Base-by-base conservation (phyloP, 2,329 filamentous ascomycete genomes). In the Fusarium mexicanum region DNA sequence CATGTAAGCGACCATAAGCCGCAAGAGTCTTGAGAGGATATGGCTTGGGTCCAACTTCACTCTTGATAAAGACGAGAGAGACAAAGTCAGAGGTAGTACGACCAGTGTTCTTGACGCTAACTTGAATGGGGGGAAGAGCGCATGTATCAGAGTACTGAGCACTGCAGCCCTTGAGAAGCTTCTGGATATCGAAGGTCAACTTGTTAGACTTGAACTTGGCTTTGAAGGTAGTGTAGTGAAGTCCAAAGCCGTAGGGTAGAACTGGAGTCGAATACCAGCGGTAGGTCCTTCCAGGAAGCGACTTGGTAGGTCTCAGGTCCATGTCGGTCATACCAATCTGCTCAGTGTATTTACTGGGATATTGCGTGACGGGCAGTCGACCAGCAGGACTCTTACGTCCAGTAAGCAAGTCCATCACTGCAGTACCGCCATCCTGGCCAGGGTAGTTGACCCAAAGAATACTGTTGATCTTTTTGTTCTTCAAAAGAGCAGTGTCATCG, bases 391-490 rank as follows among this genome's bases (percentile, higher is more conserved):
- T 41, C 22, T 67, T 61, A 0, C 63, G 53, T 1, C 65, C 65
- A 0, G 53, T 67, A 8, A 67, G 43, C 1, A 67, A 9, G 2
- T 67, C 53, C 38, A 67, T 61, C 0, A 67, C 53, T 3, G 65
- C 65, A 8, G 63, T 67, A 1, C 65, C 63, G 1, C 65, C 65
- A 12, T 67, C 65, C 3, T 67, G 65, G 4, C 63, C 63, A 3
- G 65, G 65, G 8, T 67, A 67, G 22, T 67, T 67, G 6, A 61
- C 53, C 65, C 63, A 67, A 2, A 67, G 63, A 12, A 67, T 67
- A n/a, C 65, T 67, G 35, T 67, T 67, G 9, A 67, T n/a, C 8
- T 37, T 41, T 20, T 61, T 67, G 4, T 67, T 44, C 53, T 67
- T 67, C 3, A 67, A 0, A 17, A 67, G 31, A 20, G 53, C 46